Evolutionary conservation across 2,329 filamentous ascomycete species (phyloP), one percentile per base, ranked within the genome.

Genomic region (Trichophyton mentagrophytes): DNA sequence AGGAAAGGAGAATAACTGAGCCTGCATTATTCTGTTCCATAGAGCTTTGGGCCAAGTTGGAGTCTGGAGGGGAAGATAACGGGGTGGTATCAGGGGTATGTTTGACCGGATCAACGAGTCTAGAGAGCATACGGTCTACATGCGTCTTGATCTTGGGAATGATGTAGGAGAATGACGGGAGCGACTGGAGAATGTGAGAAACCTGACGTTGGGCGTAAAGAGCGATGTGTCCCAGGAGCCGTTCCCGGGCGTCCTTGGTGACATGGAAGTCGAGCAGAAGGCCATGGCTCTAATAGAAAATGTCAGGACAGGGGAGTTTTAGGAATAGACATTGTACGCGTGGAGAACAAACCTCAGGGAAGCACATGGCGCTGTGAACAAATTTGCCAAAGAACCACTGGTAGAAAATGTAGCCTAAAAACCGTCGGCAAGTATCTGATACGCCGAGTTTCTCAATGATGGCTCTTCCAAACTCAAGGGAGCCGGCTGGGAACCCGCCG

Each of bases 301-400:
- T 25, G 46, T 59, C 4, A 57, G 47, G 11, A 60, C 8, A 30
- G 47, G 27, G 33, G 1, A 38, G 9, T 5, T 8, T 36, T 11
- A 9, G 4, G 33, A 36, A 11, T 38, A 38, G 11, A 38, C 11
- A 13, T 38, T 3, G 33, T 38, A 38, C 1, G 2, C 13, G 2
- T 38, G 2, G 8, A 51, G 63, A 58, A 65, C 69, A 67, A 79
- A 84, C 90, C 80, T 99, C 93, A 9, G 93, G 93, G 68, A 93
- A 88, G 56, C 90, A 88, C 68, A 97, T 83, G 59, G 90, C 86
- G 67, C 88, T 87, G 55, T 89, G 81, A 40, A 97, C 78, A 73
- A 93, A 96, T 58, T 87, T 86, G 64, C 90, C 88, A 72, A 97
- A 96, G 64, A 96, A 85, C 85, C 92, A 99, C 70, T 91, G 88